phyloP scores from a whole-genome alignment of 352 stramenopile genomes.

The Phytophthora hybrid region DNA sequence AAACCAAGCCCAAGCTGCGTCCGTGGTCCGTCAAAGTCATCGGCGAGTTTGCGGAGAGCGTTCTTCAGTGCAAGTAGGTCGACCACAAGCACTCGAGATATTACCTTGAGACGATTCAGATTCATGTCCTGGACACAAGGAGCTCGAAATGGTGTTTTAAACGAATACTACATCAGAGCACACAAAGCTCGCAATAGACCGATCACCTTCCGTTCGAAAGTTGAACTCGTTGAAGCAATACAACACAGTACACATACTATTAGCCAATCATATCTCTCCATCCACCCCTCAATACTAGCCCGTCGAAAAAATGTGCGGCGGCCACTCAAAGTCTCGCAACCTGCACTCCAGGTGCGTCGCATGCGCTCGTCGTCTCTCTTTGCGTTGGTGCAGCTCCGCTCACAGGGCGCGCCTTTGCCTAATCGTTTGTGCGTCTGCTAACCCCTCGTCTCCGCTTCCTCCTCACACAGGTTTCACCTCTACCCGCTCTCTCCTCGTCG shows the following conservation, averaged over 20 bases:
- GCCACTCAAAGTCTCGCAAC: conserved; percentile 39
- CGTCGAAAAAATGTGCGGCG: conserved; percentile 25
- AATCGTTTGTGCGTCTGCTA: conserved; percentile 13
- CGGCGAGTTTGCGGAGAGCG: conserved; percentile 48
- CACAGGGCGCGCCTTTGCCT: neutral
- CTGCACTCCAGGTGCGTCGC: conserved; percentile 19
- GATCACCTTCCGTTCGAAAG: too few species aligned
- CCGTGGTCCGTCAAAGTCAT: conserved; percentile 52
- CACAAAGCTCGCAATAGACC: too few species aligned
- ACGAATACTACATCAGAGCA: too few species aligned
- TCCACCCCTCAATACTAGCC: conserved; percentile 20
- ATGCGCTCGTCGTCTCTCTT: conserved; percentile 7
- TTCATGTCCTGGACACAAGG: too few species aligned
- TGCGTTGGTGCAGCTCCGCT: neutral
- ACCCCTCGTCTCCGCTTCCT: conserved; percentile 17
- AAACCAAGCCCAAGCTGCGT: conserved; percentile 26
- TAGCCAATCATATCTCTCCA: conserved; percentile 16
- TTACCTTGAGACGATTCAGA: too few species aligned
- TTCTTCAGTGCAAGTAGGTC: conserved; percentile 26
- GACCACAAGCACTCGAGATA: neutral
- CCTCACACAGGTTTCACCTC: conserved; percentile 14
- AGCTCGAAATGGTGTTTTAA: too few species aligned
- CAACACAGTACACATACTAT: neutral
- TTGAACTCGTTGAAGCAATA: neutral
- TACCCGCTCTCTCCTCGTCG: neutral